These are phyloP conservation scores for Umbelopsis sp. DNA, from an alignment of 192 early-diverging fungal genomes.

Conservation along the genomic window DNA sequence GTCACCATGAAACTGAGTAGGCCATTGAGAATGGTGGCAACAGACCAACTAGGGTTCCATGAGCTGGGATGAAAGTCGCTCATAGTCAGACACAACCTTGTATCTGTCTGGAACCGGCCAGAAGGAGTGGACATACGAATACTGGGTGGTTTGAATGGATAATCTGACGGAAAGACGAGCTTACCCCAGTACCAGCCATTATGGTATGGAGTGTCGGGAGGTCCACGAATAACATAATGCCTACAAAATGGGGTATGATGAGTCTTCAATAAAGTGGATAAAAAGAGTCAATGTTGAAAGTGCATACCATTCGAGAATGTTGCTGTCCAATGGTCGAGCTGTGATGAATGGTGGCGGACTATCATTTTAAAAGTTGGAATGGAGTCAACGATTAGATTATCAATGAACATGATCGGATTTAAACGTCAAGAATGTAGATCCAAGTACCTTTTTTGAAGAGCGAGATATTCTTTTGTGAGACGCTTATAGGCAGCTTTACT, in stretches of 20 bases:
- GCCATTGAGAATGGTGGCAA: conserved; percentile 94
- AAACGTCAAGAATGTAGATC: background rate
- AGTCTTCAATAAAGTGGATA: background rate
- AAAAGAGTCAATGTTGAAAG: background rate
- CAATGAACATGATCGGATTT: background rate
- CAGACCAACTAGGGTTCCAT: conserved; percentile 99
- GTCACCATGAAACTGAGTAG: conserved; percentile 95
- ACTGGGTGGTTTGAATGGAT: conserved; percentile 92
- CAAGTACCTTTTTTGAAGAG: conserved; percentile 61
- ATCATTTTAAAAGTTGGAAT: conserved; percentile 2
- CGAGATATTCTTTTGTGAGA: conserved; percentile 79
- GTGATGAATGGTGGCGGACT: conserved; percentile 88
- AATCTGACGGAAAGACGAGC: conserved; percentile 92
- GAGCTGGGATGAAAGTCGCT: conserved; percentile 91
- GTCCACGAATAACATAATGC: conserved; percentile 97
- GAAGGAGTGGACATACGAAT: conserved; percentile 83
- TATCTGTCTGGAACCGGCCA: conserved; percentile 92
- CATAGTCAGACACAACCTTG: conserved; percentile 94
- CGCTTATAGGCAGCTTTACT: conserved; percentile 78
- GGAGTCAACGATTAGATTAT: conserved; percentile 7
- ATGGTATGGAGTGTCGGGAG: conserved; percentile 91
- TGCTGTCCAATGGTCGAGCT: conserved; percentile 89
- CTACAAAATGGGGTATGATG: conserved; percentile 39
- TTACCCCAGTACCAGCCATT: conserved; percentile 96
- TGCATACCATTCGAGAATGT: conserved; percentile 94